A percentile compares a stretch with the other conserved stretches of the same genome.
Evolutionary conservation across 441 rosid genomes (phyloP).

Genomic region (Cnidoscolus chayamansa): DNA sequence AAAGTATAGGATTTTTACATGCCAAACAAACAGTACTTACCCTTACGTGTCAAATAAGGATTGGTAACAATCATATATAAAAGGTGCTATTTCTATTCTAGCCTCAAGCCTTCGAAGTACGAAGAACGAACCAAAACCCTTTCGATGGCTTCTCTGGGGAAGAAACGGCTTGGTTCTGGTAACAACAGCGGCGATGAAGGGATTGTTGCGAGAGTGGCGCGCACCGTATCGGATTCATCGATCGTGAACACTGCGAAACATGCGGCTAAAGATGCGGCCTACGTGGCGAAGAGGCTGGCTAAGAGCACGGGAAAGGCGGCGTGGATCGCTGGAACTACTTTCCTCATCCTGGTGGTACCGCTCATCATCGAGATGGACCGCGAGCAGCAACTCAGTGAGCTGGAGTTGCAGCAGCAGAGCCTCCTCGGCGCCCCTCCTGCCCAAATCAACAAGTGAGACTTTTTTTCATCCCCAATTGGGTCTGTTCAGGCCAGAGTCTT

Average conservation of each 20-base stretch:
- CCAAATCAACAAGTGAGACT: slow-evolving; percentile 6
- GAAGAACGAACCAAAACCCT: neutral
- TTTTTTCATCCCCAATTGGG: neutral
- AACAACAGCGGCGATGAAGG: slow-evolving; percentile 18
- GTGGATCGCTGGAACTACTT: slow-evolving; percentile 77
- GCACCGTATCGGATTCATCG: slow-evolving; percentile 29
- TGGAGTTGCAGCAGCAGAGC: slow-evolving; percentile 64
- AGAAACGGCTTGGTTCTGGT: slow-evolving; percentile 10
- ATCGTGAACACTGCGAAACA: slow-evolving; percentile 36
- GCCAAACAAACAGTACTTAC: no score
- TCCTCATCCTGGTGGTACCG: slow-evolving; percentile 60
- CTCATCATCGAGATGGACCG: slow-evolving; percentile 75
- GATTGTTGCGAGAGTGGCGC: slow-evolving; percentile 21
- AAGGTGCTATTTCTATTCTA: no score
- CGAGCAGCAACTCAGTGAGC: slow-evolving; percentile 64
- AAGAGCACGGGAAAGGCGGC: slow-evolving; percentile 81
- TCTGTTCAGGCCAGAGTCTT: neutral
- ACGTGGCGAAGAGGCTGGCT: slow-evolving; percentile 52
- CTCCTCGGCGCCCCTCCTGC: slow-evolving; percentile 62
- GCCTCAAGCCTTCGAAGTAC: no score
- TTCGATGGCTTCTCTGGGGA: slow-evolving; percentile 28
- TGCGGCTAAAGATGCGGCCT: slow-evolving; percentile 43
- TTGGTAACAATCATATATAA: no score
- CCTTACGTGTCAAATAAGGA: no score
- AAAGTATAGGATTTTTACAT: no score